Base-by-base conservation (phyloP, 305 asterid species). In the Caryopteris hybrid region DNA sequence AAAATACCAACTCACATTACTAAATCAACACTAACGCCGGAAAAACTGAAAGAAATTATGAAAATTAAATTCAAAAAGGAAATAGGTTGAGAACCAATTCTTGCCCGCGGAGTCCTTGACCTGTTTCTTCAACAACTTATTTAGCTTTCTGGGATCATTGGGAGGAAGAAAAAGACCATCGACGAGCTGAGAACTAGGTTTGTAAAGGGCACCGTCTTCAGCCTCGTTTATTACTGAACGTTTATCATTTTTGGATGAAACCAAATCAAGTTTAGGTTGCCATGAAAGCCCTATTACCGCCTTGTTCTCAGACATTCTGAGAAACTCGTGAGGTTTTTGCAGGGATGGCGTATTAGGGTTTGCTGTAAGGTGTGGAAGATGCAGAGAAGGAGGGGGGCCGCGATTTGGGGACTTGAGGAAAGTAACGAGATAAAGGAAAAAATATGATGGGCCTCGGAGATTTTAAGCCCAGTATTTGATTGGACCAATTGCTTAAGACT, bases 121-220 rank as follows among this genome's bases (percentile, higher is more conserved):
- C 71, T 85, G 88, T 76, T 90, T 90, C 75, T 74, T 84, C 16
- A 79, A 42, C 59, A 90, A 52, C 61, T 87, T 90, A 74, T 84
- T 88, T 14, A 85, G 71, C 83, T 78, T 84, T 68, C 73, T 90
- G 34, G 99, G 97, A 66, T 88, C 86, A 43, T 76, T 85, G 5
- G 97, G 96, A 16, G 96, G 95, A 64, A 90, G 80, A 61, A 73
- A 93, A 50, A 93, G 89, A 39, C 97, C 99, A 22, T 93, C 96
- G 17, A 88, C 53, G 31, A 93, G 96, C 70, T 88, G 76, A 3
- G 89, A 77, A 59, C 68, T 70, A 27, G 85, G 76, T 52, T 58
- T 82, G 73, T 85, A 83, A 8, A 83, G 78, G 27, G 78, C 67
- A 53, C 51, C 57, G 34, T 68, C 69, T 27, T 76, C 77, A 60